phyloP scores from a whole-genome alignment of 2,329 filamentous ascomycete species.

The Colletotrichum sp. region DNA sequence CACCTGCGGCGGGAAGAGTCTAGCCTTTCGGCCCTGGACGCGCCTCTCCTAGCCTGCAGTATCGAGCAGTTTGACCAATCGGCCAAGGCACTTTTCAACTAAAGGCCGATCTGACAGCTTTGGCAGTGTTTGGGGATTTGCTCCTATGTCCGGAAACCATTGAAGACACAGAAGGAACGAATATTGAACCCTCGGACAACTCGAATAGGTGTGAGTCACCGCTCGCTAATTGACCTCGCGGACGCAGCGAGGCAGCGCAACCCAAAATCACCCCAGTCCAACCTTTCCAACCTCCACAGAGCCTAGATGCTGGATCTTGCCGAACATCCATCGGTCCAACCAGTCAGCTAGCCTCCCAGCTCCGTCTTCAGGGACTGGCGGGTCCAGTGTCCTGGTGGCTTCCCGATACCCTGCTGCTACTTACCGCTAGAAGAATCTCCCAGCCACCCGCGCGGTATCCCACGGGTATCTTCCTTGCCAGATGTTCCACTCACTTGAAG shows the following conservation, averaged over 20 bases:
- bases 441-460: neutral
- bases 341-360: neutral
- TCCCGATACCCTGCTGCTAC: neutral
- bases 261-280: neutral
- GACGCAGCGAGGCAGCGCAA: neutral
- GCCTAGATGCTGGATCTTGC: slow-evolving; percentile 20
- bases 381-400: neutral
- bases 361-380: slow-evolving; percentile 13
- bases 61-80: neutral
- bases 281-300: slow-evolving; percentile 1
- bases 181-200: neutral
- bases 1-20: neutral
- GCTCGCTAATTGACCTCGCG: neutral
- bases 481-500: slow-evolving; percentile 1
- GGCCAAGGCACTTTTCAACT: neutral
- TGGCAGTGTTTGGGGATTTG: neutral
- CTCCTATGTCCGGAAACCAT: neutral
- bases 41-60: neutral
- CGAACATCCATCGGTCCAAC: slow-evolving; percentile 14
- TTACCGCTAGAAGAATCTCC: neutral
- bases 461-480: neutral
- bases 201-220: neutral
- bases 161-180: neutral
- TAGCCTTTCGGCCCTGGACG: neutral
- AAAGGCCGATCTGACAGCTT: neutral